Evolutionary conservation across 1,139 yeast species (phyloP).

Genomic region (Debaryomycetaceae sp.): DNA sequence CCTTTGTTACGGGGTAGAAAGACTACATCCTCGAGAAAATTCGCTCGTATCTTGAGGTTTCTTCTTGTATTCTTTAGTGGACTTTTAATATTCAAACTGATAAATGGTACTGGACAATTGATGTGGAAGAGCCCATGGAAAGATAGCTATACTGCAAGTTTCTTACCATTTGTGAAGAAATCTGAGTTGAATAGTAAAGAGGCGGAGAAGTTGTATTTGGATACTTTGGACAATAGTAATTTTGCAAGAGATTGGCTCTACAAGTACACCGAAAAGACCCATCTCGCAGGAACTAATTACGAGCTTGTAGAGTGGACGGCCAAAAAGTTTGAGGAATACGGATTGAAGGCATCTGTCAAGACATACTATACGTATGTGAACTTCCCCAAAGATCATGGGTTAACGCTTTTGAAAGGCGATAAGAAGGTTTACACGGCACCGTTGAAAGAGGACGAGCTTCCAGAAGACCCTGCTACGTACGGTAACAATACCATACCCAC

Average conservation of each 20-base stretch:
- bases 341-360: slow-evolving; percentile 50
- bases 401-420: slow-evolving; percentile 36
- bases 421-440: slow-evolving; percentile 9
- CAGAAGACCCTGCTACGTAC: slow-evolving; percentile 10
- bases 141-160: not conserved
- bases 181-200: not conserved
- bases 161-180: not conserved
- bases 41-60: not conserved
- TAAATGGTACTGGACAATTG: not conserved
- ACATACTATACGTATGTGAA: slow-evolving; percentile 59
- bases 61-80: not conserved
- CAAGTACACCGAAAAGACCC: slow-evolving; percentile 22
- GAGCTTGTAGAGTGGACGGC: slow-evolving; percentile 26
- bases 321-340: slow-evolving; percentile 32
- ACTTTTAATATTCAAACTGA: not conserved
- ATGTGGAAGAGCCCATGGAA: not conserved
- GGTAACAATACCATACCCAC: slow-evolving; percentile 40
- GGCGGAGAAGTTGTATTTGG: slow-evolving; percentile 14
- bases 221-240: slow-evolving; percentile 22
- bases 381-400: slow-evolving; percentile 55
- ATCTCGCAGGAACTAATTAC: slow-evolving; percentile 25
- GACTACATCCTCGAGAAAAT: not conserved
- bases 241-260: slow-evolving; percentile 23
- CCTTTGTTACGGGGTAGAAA: not conserved
- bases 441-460: slow-evolving; percentile 10